Evolutionary conservation across 169 alveolate species (phyloP).

Genomic region (Eimeria maxima): DNA sequence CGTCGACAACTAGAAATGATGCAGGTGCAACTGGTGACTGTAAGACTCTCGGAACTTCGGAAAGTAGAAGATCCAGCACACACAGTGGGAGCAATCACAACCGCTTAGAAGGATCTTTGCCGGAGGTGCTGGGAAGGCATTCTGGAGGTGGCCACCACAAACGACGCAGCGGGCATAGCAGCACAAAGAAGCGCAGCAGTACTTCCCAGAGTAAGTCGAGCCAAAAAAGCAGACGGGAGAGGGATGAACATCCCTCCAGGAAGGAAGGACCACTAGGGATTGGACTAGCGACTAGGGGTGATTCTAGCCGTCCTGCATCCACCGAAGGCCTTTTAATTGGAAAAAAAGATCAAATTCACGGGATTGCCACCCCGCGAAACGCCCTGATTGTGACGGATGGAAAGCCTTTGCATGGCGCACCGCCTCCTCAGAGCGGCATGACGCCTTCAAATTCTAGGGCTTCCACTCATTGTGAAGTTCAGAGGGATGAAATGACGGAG

Average conservation of each 20-base stretch:
- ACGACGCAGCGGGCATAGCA: slow-evolving; percentile 7
- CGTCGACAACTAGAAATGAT: background rate
- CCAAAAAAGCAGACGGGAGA: slow-evolving; percentile 29
- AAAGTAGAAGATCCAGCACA: background rate
- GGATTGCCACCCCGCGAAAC: slow-evolving; percentile 24
- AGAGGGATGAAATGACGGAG: background rate
- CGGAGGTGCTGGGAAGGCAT: background rate
- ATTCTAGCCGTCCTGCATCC: background rate
- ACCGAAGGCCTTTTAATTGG: background rate
- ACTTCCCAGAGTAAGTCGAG: background rate
- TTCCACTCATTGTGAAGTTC: background rate
- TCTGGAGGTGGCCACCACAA: slow-evolving; percentile 27
- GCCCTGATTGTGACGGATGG: slow-evolving; percentile 65
- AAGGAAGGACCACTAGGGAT: background rate
- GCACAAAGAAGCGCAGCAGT: background rate
- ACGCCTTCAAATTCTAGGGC: background rate
- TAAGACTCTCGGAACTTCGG: background rate
- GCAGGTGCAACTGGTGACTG: background rate
- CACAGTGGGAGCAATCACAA: background rate
- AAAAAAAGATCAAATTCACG: background rate
- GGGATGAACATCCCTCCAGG: background rate
- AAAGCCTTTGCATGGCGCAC: slow-evolving; percentile 9
- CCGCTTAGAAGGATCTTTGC: background rate
- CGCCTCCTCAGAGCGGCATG: background rate
- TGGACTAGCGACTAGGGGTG: background rate